Percentiles rank a stretch among this genome's conserved stretches.
Evolutionary conservation across 768 basidiomycete species (phyloP).

Genomic region (Auriculariales sp.): DNA sequence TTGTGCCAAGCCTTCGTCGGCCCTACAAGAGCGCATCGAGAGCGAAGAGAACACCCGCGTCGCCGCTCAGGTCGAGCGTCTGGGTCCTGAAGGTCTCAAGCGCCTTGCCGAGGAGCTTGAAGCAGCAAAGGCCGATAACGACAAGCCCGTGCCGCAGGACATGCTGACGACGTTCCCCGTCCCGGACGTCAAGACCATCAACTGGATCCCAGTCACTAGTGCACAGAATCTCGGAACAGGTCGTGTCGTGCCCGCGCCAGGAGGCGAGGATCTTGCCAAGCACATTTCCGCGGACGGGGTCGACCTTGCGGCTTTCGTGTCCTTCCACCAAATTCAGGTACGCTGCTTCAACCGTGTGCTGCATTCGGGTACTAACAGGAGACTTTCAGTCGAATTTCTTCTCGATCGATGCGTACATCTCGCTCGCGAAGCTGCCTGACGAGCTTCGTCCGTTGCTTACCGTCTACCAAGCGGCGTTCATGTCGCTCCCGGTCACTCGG

Average conservation of each 20-base stretch:
- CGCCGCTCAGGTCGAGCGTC: slow-evolving; percentile 43
- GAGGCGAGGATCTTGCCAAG: slow-evolving; percentile 33
- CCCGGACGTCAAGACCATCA: slow-evolving; percentile 78
- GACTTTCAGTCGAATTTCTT: slow-evolving; percentile 76
- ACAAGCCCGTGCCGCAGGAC: slow-evolving; percentile 63
- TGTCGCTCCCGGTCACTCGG: slow-evolving; percentile 68
- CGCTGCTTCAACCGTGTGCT: slow-evolving; percentile 8
- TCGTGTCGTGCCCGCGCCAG: slow-evolving; percentile 15
- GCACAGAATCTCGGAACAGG: slow-evolving; percentile 47
- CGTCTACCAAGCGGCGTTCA: slow-evolving; percentile 72
- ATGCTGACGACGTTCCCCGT: slow-evolving; percentile 80
- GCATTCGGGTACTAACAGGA: not conserved
- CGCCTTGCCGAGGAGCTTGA: slow-evolving; percentile 54
- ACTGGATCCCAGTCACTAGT: slow-evolving; percentile 74
- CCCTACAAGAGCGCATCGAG: slow-evolving; percentile 67
- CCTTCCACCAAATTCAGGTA: slow-evolving; percentile 89
- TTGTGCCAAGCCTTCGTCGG: slow-evolving; percentile 77
- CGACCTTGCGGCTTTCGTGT: slow-evolving; percentile 71
- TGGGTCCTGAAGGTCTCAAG: slow-evolving; percentile 73
- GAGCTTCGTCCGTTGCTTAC: slow-evolving; percentile 70
- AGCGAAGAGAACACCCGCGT: slow-evolving; percentile 68
- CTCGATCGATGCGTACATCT: slow-evolving; percentile 63
- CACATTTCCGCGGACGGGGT: slow-evolving; percentile 57
- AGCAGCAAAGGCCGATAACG: slow-evolving; percentile 77
- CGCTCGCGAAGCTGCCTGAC: slow-evolving; percentile 55